Conservation (phyloP, 129 eudicot genomes). For the Deinandra increscens region DNA sequence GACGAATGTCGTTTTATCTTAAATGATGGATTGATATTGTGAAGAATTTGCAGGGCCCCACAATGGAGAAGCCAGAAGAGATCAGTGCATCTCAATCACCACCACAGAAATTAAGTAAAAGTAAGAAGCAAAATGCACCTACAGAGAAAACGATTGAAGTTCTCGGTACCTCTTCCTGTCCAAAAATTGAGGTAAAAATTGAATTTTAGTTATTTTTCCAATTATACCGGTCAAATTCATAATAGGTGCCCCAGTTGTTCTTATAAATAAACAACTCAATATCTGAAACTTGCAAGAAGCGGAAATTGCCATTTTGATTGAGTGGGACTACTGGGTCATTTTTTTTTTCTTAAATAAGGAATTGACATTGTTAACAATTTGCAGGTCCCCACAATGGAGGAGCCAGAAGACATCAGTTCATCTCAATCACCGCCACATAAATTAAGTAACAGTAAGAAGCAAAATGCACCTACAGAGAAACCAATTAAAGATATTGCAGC, state of each 20-base stretch:
- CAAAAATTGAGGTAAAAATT: conserved; percentile 15
- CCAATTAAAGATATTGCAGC: not conserved
- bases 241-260: not conserved
- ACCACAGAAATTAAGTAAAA: conserved; percentile 13
- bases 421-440: not conserved
- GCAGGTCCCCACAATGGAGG: not conserved
- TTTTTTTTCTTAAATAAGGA: too few species aligned
- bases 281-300: not conserved
- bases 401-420: not conserved
- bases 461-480: conserved; percentile 12
- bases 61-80: not conserved
- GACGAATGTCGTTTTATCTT: too few species aligned
- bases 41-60: not conserved
- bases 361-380: not conserved
- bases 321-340: too few species aligned
- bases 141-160: conserved; percentile 15
- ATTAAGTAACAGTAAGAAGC: conserved; percentile 12
- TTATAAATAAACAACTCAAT: not conserved
- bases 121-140: conserved; percentile 20
- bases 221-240: not conserved
- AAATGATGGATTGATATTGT: too few species aligned
- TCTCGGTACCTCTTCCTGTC: conserved; percentile 1
- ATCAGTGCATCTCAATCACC: not conserved
- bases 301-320: too few species aligned
- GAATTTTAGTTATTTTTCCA: not conserved